Evolutionary conservation across 176 grass and related monocot species (phyloP), one percentile per base, ranked within the genome.

Genomic region (Bolboschoenus planiculmis): DNA sequence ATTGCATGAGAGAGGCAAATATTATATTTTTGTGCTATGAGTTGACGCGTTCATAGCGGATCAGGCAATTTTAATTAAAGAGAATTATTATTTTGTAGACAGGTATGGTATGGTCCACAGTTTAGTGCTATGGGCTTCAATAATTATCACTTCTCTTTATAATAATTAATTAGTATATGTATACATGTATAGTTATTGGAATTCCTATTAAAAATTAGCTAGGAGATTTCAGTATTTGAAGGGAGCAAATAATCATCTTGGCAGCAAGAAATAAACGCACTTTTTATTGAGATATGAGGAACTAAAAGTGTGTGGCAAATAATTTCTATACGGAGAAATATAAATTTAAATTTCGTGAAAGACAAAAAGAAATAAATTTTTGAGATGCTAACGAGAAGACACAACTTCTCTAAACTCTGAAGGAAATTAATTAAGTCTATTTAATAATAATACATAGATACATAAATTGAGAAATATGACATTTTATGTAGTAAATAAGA

Each of bases 21-120:
- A 80, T 59, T 80, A 39, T 74, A 74, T 74, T 74, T n/a, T 29
- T 74, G 11, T 18, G 43, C 70, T 65, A 63, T 27, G 33, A 63
- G 80, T 82, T 82, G 80, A 82, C 80, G 80, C 80, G 80, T 56
- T 66, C 58, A 82, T 47, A 31, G 80, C 60, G 80, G 80, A 82
- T 82, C 80, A 60, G 20, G 78, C 34, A 42, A 81, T 81, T 59
- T 81, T 80, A 40, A 40, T 58, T 50, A 81, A 4, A 61, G 30
- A 57, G 29, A 79, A 26, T 47, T 65, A n/a, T 66, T 82, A 29
- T 46, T n/a, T 11, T 60, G 37, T 82, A 63, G 37, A 82, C 40
- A 30, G 42, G n/a, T 81, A 48, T n/a, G 18, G 50, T 14, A 26
- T 37, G 29, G 21, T 23, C 26, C 55, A 59, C 59, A 39, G 4